Conservation (phyloP, 345 rosid species). For the Geranium rotundifolium region DNA sequence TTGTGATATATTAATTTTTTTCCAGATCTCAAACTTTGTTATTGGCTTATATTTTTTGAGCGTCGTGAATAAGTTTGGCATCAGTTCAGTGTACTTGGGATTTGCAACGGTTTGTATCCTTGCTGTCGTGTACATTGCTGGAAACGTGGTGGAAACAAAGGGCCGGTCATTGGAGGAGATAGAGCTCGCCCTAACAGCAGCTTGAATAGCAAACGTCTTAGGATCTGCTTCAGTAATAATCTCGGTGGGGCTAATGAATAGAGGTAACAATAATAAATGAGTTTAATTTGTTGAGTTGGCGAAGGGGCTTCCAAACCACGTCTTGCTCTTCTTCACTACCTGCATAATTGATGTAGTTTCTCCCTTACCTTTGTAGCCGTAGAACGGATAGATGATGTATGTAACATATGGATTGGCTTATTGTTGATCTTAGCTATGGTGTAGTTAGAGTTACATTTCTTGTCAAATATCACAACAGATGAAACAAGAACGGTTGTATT, state of each 20-base stretch:
- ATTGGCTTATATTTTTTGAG: conserved; percentile 91
- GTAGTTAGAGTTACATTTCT: neutral
- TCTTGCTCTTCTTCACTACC: too few species aligned
- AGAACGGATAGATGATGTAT: too few species aligned
- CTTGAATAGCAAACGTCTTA: conserved; percentile 12
- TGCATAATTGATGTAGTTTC: too few species aligned
- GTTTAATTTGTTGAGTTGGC: too few species aligned
- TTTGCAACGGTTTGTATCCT: conserved; percentile 68
- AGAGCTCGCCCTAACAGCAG: conserved; percentile 61
- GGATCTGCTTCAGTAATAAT: conserved; percentile 9
- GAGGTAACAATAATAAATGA: neutral
- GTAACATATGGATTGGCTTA: too few species aligned
- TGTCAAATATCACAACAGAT: neutral
- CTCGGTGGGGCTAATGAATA: conserved; percentile 1
- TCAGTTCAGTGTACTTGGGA: conserved; percentile 86
- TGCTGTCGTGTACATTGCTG: conserved; percentile 67
- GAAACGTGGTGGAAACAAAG: conserved; percentile 85
- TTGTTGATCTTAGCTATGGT: neutral
- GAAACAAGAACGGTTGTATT: too few species aligned
- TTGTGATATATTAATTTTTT: conserved; percentile 4
- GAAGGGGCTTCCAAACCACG: too few species aligned
- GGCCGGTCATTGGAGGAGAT: conserved; percentile 93
- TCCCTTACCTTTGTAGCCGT: too few species aligned
- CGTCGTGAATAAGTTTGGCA: conserved; percentile 77
- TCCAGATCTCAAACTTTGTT: conserved; percentile 80